phyloP scores from a whole-genome alignment of 2,329 filamentous ascomycete genomes.

The Microcyclosporella mali region DNA sequence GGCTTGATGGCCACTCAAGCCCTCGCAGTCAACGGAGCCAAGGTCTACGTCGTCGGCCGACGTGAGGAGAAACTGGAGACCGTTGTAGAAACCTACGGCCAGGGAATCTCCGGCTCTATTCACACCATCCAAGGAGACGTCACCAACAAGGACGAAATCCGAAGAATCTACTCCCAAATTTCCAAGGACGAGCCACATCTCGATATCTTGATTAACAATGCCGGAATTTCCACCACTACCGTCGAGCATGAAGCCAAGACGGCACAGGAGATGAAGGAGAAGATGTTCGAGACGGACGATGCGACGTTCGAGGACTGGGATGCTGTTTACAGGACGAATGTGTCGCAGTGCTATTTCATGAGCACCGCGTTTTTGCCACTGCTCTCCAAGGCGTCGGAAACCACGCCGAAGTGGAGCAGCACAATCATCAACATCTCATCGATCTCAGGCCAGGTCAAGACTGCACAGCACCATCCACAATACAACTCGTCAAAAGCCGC shows the following conservation, averaged over 20 bases:
- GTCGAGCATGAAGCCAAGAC: slow-evolving; percentile 33
- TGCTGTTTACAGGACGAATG: slow-evolving; percentile 41
- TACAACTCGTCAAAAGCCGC: slow-evolving; percentile 44
- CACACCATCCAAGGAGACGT: slow-evolving; percentile 43
- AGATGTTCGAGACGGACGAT: slow-evolving; percentile 40
- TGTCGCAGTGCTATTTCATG: slow-evolving; percentile 45
- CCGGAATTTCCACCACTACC: slow-evolving; percentile 39
- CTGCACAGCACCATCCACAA: slow-evolving; percentile 42
- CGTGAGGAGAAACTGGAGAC: slow-evolving; percentile 44
- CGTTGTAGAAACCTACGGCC: slow-evolving; percentile 40
- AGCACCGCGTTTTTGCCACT: slow-evolving; percentile 43
- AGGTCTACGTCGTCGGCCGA: slow-evolving; percentile 45
- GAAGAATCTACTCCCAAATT: slow-evolving; percentile 38
- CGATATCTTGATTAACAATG: slow-evolving; percentile 34
- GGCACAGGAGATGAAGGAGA: slow-evolving; percentile 40
- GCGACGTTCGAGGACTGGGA: slow-evolving; percentile 42
- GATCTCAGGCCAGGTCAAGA: slow-evolving; percentile 43
- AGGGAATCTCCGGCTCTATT: slow-evolving; percentile 42
- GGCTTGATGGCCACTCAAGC: slow-evolving; percentile 44
- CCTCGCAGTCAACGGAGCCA: slow-evolving; percentile 35
- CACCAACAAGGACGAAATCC: slow-evolving; percentile 39
- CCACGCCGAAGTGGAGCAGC: slow-evolving; percentile 38
- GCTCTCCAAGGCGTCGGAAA: slow-evolving; percentile 39
- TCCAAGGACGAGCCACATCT: slow-evolving; percentile 40
- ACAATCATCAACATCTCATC: slow-evolving; percentile 43